Conservation (phyloP, 2,329 filamentous ascomycete genomes). For the Exophiala sp. region DNA sequence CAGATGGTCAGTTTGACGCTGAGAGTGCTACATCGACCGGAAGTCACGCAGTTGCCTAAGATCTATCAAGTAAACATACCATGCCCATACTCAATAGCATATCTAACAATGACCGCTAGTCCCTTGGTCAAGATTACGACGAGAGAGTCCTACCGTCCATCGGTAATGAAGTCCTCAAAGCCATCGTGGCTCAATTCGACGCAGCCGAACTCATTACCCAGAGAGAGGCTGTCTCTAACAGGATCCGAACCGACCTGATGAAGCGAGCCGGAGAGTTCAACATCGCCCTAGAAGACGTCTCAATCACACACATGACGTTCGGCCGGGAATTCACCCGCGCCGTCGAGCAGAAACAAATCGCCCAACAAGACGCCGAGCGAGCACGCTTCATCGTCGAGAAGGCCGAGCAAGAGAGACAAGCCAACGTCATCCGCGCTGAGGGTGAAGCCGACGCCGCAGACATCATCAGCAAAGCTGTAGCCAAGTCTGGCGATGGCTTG, state of each 20-base stretch:
- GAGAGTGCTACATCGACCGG: slow-evolving; percentile 88
- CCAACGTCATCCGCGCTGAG: slow-evolving; percentile 96
- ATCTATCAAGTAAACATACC: slow-evolving; percentile 84
- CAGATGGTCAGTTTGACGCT: slow-evolving; percentile 99
- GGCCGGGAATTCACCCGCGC: slow-evolving; percentile 98
- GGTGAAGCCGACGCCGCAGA: slow-evolving; percentile 96
- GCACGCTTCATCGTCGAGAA: slow-evolving; percentile 98
- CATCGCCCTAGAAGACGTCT: slow-evolving; percentile 97
- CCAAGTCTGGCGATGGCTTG: slow-evolving; percentile 87
- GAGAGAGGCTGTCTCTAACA: slow-evolving; percentile 91
- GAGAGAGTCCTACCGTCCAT: slow-evolving; percentile 97
- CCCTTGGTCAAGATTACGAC: slow-evolving; percentile 96
- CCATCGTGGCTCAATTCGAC: slow-evolving; percentile 98
- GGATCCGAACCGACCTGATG: slow-evolving; percentile 87
- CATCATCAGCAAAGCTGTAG: slow-evolving; percentile 88
- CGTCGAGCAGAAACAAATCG: slow-evolving; percentile 99
- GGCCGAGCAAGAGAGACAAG: slow-evolving; percentile 97
- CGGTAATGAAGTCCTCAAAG: slow-evolving; percentile 98
- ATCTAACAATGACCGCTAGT: slow-evolving; percentile 51
- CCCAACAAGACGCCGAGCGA: slow-evolving; percentile 96
- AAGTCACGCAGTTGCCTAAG: slow-evolving; percentile 87
- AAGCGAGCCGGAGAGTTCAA: slow-evolving; percentile 96
- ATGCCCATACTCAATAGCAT: slow-evolving; percentile 1
- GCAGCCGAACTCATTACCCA: slow-evolving; percentile 98
- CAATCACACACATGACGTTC: slow-evolving; percentile 99